These are phyloP conservation scores for Ehretia macrophylla DNA, from an alignment of 257 asterid genomes.

Conservation along the genomic window DNA sequence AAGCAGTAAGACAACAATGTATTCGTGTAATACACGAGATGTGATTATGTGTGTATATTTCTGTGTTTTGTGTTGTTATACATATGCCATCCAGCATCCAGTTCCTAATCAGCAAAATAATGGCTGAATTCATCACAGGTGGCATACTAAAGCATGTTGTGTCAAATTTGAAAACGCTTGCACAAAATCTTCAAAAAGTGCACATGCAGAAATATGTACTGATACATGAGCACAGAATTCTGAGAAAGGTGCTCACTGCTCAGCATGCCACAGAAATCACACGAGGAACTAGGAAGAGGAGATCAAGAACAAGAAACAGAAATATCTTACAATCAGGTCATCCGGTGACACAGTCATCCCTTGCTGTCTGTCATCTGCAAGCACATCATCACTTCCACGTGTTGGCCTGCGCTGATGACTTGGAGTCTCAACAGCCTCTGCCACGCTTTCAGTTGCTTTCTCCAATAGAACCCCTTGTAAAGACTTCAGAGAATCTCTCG, in stretches of 20 bases:
- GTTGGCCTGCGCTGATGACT: conserved; percentile 88
- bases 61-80: background rate
- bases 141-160: no score
- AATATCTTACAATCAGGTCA: conserved; percentile 78
- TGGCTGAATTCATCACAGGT: no score
- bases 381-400: conserved; percentile 85
- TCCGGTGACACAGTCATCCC: conserved; percentile 78
- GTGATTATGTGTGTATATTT: no score
- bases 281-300: background rate
- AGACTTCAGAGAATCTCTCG: conserved; percentile 86
- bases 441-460: conserved; percentile 72
- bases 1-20: background rate
- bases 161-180: no score
- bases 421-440: conserved; percentile 76
- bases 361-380: conserved; percentile 76
- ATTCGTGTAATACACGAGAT: no score
- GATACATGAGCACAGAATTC: no score
- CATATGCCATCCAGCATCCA: no score
- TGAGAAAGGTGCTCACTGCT: background rate
- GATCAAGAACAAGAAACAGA: background rate
- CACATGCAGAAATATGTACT: no score
- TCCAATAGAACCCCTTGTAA: conserved; percentile 89
- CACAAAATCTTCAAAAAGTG: no score
- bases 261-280: background rate
- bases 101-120: no score